Percentiles rank a stretch among this genome's conserved stretches.
Evolutionary conservation across 1,284 basidiomycete species (phyloP).

Genomic region (Leccinum pallidistipes): DNA sequence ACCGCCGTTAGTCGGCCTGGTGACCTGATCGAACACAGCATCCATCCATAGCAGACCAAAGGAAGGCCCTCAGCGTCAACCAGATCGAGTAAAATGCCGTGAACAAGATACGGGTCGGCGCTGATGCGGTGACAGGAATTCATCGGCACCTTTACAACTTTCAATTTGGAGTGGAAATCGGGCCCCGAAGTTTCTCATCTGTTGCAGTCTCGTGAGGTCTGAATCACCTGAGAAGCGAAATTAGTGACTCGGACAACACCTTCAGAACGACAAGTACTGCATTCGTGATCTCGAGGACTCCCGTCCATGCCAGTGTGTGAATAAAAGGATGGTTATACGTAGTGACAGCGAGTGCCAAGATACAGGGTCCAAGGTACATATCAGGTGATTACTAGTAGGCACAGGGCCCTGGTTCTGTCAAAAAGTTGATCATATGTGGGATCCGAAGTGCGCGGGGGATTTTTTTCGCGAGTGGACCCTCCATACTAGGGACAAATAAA

Average conservation of each 20-base stretch:
- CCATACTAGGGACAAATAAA: too few species aligned
- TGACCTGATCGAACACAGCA: slow-evolving; percentile 2
- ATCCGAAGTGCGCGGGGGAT: background rate
- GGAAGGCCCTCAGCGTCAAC: background rate
- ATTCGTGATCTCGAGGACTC: background rate
- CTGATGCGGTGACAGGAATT: background rate
- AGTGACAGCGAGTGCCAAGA: background rate
- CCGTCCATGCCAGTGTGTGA: background rate
- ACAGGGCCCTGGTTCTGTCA: background rate
- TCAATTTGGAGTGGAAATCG: background rate
- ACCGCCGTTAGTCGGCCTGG: too few species aligned
- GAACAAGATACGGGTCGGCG: background rate
- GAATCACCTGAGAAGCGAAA: background rate
- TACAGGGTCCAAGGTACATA: background rate
- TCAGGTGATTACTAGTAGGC: background rate
- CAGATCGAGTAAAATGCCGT: background rate
- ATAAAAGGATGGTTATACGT: background rate
- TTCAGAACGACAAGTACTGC: background rate
- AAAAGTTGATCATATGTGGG: background rate
- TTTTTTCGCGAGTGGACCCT: background rate
- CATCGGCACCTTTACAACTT: background rate
- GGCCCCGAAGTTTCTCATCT: background rate
- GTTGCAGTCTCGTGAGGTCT: background rate
- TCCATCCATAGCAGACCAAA: background rate
- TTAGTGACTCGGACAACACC: background rate